Base-by-base conservation (phyloP, 2,329 filamentous ascomycete genomes). In the Aurifilum marmelostoma region DNA sequence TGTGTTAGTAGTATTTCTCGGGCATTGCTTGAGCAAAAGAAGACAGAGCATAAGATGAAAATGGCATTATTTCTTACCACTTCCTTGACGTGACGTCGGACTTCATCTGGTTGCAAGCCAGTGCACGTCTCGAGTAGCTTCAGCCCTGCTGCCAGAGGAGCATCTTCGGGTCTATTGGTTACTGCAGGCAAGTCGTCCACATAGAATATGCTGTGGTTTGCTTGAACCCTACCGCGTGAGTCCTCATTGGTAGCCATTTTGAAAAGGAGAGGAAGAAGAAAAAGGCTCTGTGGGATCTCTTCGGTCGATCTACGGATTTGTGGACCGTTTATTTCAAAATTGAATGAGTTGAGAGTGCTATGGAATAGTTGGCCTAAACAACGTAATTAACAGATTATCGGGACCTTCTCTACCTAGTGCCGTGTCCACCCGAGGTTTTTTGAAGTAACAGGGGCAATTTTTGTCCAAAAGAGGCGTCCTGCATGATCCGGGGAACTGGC, bases 31-130 rank as follows among this genome's bases (percentile, higher is more conserved):
- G 27, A 16, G 52, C 27, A n/a, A 32, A 14, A 29, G 21, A 24
- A 18, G 14, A 43, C 4, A 43, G n/a, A n/a, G n/a, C n/a, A 14
- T 43, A 43, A 24, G 3, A 41, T 18, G 21, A 32, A 16, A 43
- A 65, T 34, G 16, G 29, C n/a, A 29, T 34, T 34, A 47, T 43
- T 11, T 62, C 73, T 39, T 67, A 74, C 73, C 32, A 75, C 65
- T 2, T 54, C 52, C 5, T 65, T 66, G 24, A 76, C 65, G 63
- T 75, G 75, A 4, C 68, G 59, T 27, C 73, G 73, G 47, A 75
- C 67, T 59, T 75, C 41, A 21, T 72, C 71, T 3, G 68, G 27
- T 5, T 74, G 72, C 8, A 75, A 72, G 12, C 71, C 50, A 69
- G 72, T 73, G 71, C 76, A 76, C 14, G 34, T 41, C n/a, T 62